A percentile compares a stretch with the other conserved stretches of the same genome.
Evolutionary conservation across 2,329 filamentous ascomycete species (phyloP).

Genomic region (Ophiocordyceps camponoti-leonardi): DNA sequence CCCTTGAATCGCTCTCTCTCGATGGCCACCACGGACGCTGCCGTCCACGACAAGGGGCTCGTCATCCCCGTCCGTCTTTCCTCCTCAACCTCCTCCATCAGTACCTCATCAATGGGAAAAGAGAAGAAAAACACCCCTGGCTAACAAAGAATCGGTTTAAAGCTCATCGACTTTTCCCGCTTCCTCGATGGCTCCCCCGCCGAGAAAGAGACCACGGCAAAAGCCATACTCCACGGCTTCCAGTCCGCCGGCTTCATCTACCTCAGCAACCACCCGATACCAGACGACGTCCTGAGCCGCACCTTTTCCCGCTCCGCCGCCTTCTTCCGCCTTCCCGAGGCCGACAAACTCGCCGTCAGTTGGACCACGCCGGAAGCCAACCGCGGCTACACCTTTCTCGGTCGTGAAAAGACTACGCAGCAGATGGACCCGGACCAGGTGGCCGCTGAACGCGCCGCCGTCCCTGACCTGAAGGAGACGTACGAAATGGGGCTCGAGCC

Average conservation of each 20-base stretch:
- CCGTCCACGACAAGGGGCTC: constrained; percentile 33
- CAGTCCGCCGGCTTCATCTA: constrained; percentile 82
- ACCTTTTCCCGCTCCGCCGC: constrained; percentile 51
- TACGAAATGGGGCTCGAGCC: constrained; percentile 47
- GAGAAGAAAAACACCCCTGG: background rate
- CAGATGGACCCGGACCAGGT: constrained; percentile 37
- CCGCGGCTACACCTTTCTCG: constrained; percentile 53
- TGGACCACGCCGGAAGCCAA: constrained; percentile 62
- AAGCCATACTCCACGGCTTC: constrained; percentile 63
- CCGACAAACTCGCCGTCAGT: constrained; percentile 45
- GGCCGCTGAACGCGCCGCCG: constrained; percentile 35
- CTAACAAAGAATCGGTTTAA: background rate
- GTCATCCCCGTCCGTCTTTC: constrained; percentile 31
- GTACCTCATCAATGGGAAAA: background rate
- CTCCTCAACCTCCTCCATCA: background rate
- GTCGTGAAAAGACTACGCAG: constrained; percentile 53
- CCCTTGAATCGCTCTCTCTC: too few species aligned
- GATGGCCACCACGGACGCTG: constrained; percentile 21
- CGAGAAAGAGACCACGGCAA: constrained; percentile 47
- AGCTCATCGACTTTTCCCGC: constrained; percentile 42
- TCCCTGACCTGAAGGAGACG: constrained; percentile 49
- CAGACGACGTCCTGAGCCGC: constrained; percentile 35
- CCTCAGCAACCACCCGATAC: constrained; percentile 62
- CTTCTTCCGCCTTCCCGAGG: constrained; percentile 50
- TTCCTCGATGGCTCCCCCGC: constrained; percentile 47